Percentiles rank a stretch among this genome's conserved stretches.
These are phyloP conservation scores for Nicotiana otophora DNA, from an alignment of 257 asterid species.

Conservation along the genomic window DNA sequence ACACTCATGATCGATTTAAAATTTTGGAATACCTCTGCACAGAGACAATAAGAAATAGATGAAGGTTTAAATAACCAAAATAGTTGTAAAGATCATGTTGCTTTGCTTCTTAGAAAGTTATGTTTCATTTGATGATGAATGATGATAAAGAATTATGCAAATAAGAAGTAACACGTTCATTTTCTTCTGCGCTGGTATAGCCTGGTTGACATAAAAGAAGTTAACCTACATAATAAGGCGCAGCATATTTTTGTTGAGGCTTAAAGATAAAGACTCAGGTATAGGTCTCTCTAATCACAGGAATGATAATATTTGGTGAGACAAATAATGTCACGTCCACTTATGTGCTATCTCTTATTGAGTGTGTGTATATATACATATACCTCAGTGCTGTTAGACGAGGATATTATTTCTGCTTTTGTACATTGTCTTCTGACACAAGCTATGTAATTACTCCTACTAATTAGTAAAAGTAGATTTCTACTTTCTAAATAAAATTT, in stretches of 20 bases:
- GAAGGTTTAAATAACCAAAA: neutral
- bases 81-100: neutral
- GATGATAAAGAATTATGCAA: neutral
- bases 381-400: neutral
- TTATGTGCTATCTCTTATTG: too few species aligned
- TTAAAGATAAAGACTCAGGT: too few species aligned
- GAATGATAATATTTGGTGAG: too few species aligned
- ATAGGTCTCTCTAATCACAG: too few species aligned
- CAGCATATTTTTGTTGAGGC: too few species aligned
- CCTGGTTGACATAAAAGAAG: neutral
- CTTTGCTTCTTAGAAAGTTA: neutral
- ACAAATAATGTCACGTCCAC: too few species aligned
- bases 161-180: neutral
- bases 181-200: neutral
- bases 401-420: neutral
- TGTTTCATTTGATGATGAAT: neutral
- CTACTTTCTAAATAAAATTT: neutral
- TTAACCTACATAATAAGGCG: neutral
- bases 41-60: neutral
- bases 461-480: neutral
- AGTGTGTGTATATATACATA: too few species aligned
- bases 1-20: neutral
- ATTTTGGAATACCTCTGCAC: neutral
- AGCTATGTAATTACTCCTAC: neutral
- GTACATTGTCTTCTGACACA: neutral